phyloP scores from a whole-genome alignment of 805 yeast species.

The Candida chilensis region DNA sequence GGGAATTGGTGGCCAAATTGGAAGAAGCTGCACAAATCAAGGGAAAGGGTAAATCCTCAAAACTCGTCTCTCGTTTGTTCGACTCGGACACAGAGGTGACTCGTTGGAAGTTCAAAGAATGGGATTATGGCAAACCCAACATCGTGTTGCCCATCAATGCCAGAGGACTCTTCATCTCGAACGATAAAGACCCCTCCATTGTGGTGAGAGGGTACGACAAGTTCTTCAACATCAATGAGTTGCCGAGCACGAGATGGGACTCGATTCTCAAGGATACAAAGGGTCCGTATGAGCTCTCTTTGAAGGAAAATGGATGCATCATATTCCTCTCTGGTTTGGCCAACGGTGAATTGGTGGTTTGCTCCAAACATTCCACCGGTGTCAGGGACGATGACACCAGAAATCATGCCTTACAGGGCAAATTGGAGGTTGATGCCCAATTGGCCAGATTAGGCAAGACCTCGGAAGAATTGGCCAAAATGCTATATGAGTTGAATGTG shows the following conservation, averaged over 20 bases:
- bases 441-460: constrained; percentile 29
- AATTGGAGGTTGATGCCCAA: constrained; percentile 45
- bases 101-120: constrained; percentile 84
- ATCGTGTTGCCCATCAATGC: constrained; percentile 62
- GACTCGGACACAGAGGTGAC: constrained; percentile 3
- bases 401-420: constrained; percentile 75
- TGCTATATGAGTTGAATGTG: constrained; percentile 37
- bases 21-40: constrained; percentile 8
- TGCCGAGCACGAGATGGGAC: constrained; percentile 38
- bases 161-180: constrained; percentile 68
- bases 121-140: constrained; percentile 64
- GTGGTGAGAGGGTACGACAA: constrained; percentile 88
- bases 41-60: constrained; percentile 13
- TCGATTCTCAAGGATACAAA: constrained; percentile 33
- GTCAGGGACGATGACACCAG: constrained; percentile 27
- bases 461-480: constrained; percentile 42
- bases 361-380: constrained; percentile 90
- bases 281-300: constrained; percentile 77
- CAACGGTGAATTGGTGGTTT: constrained; percentile 73
- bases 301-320: constrained; percentile 93
- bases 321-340: constrained; percentile 69
- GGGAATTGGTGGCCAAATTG: constrained; percentile 10
- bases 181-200: constrained; percentile 28
- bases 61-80: constrained; percentile 6
- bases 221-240: constrained; percentile 79